Base-by-base conservation (phyloP, 2,329 filamentous ascomycete species). In the Emydomyces testavorans region DNA sequence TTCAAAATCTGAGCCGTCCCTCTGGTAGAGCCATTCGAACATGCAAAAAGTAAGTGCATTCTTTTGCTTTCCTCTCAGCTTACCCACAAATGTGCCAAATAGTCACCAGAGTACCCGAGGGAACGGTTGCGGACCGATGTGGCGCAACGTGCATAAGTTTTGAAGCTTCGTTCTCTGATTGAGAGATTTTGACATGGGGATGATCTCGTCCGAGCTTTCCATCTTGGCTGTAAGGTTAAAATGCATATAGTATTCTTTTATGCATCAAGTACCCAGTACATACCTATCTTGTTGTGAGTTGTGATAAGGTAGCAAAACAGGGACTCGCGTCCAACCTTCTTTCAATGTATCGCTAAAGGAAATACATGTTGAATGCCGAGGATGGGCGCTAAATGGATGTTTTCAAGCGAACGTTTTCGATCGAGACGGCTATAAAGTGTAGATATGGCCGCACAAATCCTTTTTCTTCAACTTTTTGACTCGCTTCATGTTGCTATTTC, bases 71-170 rank as follows among this genome's bases (percentile, higher is more conserved):
- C 24, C 21, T 42, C 20, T 48, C 34, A 23, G 31, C 21, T n/a
- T 32, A 26, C 42, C 37, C 37, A 32, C 35, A 24, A 15, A 26
- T 23, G 20, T 39, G 42, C 40, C 18, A 44, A 29, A 35, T 36
- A 29, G 32, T 32, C 34, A 45, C 23, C 15, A 44, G 34, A 37
- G 43, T 36, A 46, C 42, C 50, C 50, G 50, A 44, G 18, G 38
- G 47, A 43, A 36, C 31, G 50, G 50, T 52, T 46, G 47, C 47
- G 23, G 50, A 50, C 43, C 46, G 48, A 39, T 48, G 43, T 52
- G 50, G 50, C 50, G 29, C 42, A 43, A 23, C 26, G 24, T 37
- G 39, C 46, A 42, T 47, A 35, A 41, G 46, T 16, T 41, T 44
- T 52, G 50, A 49, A 42, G 38, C 42, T 42, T 49, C 37, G 42